Conservation (phyloP, 108 stramenopile genomes). For the Cyclotella cryptica region DNA sequence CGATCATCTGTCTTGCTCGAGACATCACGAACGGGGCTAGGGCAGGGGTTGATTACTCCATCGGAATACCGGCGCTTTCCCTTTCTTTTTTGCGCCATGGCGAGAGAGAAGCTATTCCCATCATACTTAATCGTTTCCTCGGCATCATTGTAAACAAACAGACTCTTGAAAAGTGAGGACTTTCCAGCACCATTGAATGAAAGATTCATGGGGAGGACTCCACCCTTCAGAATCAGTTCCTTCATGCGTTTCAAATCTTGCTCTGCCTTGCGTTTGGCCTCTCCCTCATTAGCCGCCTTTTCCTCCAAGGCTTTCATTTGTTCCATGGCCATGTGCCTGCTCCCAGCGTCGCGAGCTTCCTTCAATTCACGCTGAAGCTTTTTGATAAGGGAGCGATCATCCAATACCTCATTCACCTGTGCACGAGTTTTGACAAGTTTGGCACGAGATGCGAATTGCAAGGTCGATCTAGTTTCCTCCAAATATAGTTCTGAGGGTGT, state of each 20-base stretch:
- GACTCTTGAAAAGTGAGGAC: constrained; percentile 29
- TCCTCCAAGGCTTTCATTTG: constrained; percentile 57
- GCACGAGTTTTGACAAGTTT: constrained; percentile 85
- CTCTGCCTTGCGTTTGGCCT: constrained; percentile 72
- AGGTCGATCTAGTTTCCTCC: constrained; percentile 96
- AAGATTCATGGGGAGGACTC: constrained; percentile 49
- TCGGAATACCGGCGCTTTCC: constrained; percentile 51
- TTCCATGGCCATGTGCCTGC: constrained; percentile 36
- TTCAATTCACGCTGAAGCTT: constrained; percentile 78
- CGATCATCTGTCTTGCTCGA: constrained; percentile 2
- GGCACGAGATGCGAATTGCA: constrained; percentile 94
- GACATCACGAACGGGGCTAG: constrained; percentile 12
- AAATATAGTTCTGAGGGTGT: constrained; percentile 84
- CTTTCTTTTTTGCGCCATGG: constrained; percentile 11
- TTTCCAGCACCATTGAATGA: constrained; percentile 13
- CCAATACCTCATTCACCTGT: constrained; percentile 79
- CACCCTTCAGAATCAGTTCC: constrained; percentile 78
- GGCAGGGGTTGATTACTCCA: constrained; percentile 37
- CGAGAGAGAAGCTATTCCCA: constrained; percentile 10
- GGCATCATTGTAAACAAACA: constrained; percentile 46
- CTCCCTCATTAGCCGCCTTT: constrained; percentile 67
- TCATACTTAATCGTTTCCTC: constrained; percentile 35
- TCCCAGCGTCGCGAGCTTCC: constrained; percentile 49
- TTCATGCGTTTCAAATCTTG: constrained; percentile 79
- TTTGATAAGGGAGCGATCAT: constrained; percentile 78